Evolutionary conservation across 495 filamentous ascomycete genomes (phyloP).

Genomic region (Penicillium dipodomyicola): DNA sequence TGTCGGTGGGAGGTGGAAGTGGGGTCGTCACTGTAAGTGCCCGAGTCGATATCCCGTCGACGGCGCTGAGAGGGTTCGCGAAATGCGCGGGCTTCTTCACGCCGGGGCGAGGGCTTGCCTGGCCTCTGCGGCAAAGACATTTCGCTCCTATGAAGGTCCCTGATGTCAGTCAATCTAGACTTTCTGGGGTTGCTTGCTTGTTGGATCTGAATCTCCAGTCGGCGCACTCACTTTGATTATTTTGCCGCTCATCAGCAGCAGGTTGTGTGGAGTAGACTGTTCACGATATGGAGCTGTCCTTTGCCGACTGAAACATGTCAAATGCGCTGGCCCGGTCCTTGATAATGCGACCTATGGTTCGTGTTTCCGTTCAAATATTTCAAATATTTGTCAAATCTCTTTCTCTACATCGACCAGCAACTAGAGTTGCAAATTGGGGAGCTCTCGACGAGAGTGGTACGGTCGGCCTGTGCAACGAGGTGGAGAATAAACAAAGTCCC

Average conservation of each 20-base stretch:
- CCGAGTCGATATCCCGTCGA: slow-evolving; percentile 65
- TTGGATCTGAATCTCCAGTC: background rate
- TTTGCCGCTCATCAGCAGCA: background rate
- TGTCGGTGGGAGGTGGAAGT: slow-evolving; percentile 36
- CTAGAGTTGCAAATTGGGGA: slow-evolving; percentile 7
- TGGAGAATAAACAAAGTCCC: slow-evolving; percentile 35
- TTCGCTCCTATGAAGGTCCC: slow-evolving; percentile 1
- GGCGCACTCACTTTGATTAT: slow-evolving; percentile 4
- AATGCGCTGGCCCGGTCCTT: slow-evolving; percentile 6
- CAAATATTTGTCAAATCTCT: background rate
- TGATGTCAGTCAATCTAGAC: background rate
- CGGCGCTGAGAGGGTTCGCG: slow-evolving; percentile 69
- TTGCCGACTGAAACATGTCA: slow-evolving; percentile 17
- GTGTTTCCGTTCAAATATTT: background rate
- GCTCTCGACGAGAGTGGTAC: slow-evolving; percentile 11
- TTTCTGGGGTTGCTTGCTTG: background rate
- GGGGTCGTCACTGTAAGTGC: slow-evolving; percentile 48
- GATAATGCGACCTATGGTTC: slow-evolving; percentile 6
- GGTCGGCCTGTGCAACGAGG: slow-evolving; percentile 35
- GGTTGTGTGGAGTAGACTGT: background rate
- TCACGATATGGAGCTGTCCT: background rate
- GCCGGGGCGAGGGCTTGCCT: slow-evolving; percentile 54
- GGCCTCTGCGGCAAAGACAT: slow-evolving; percentile 73
- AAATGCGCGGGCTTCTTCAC: slow-evolving; percentile 58
- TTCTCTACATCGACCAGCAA: slow-evolving; percentile 8